phyloP scores from a whole-genome alignment of 2,329 filamentous ascomycete genomes.

The Drechslera avenae region DNA sequence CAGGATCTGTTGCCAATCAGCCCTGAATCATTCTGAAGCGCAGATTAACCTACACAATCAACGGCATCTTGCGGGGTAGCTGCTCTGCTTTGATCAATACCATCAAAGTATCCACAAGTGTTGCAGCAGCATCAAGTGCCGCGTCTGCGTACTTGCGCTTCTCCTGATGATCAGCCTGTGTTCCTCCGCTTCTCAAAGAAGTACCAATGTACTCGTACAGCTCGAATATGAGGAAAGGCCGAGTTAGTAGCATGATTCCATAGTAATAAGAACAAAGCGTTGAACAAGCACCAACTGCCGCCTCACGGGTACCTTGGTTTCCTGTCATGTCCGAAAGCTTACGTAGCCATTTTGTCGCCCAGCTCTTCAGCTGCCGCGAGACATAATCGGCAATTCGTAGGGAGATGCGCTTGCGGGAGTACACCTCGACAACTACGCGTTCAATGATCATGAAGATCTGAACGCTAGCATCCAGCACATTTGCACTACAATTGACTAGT shows the following conservation, averaged over 20 bases:
- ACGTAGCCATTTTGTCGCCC: conserved; percentile 46
- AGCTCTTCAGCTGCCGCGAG: conserved; percentile 49
- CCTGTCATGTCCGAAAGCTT: conserved; percentile 34
- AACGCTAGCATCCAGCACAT: conserved; percentile 42
- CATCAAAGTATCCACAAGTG: conserved; percentile 36
- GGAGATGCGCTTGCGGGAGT: conserved; percentile 51
- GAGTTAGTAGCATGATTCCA: conserved; percentile 59
- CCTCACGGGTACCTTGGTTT: conserved; percentile 32
- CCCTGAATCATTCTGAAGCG: neutral
- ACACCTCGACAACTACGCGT: conserved; percentile 54
- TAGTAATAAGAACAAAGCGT: conserved; percentile 60
- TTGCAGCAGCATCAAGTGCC: conserved; percentile 35
- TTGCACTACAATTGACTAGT: conserved; percentile 19
- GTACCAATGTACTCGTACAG: conserved; percentile 48
- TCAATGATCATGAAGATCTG: conserved; percentile 58
- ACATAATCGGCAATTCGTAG: conserved; percentile 50
- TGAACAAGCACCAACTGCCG: conserved; percentile 54
- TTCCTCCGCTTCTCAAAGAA: conserved; percentile 36
- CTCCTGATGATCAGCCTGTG: conserved; percentile 31
- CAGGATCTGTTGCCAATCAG: conserved; percentile 28
- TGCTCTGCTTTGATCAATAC: conserved; percentile 22
- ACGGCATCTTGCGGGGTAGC: conserved; percentile 37
- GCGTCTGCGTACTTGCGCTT: conserved; percentile 41
- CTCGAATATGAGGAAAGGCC: conserved; percentile 60
- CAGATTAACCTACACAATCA: conserved; percentile 33